These are phyloP conservation scores for Trichocladium uniseriatum DNA, from an alignment of 495 filamentous ascomycete species.

Conservation along the genomic window DNA sequence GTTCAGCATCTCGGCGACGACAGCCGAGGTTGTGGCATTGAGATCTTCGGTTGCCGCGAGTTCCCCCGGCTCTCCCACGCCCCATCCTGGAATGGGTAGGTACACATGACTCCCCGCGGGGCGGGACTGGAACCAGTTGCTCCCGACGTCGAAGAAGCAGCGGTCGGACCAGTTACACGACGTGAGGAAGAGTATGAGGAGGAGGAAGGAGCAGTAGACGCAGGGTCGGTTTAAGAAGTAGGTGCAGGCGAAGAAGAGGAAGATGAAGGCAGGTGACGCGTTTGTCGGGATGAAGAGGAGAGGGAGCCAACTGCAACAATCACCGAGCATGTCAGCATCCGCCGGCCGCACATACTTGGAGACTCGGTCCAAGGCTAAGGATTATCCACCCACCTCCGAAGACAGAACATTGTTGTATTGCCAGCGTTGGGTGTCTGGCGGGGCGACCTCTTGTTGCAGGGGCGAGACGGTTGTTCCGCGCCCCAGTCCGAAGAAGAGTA, in stretches of 20 bases:
- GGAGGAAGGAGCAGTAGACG: slow-evolving; percentile 82
- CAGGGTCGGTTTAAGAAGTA: slow-evolving; percentile 86
- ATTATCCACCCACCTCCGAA: slow-evolving; percentile 54
- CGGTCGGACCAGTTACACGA: slow-evolving; percentile 87
- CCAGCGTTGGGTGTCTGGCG: neutral
- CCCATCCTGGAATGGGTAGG: slow-evolving; percentile 17
- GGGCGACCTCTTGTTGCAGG: too few species aligned
- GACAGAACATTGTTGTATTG: slow-evolving; percentile 61
- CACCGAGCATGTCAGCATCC: slow-evolving; percentile 1
- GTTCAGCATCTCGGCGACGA: slow-evolving; percentile 54
- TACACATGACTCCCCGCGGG: slow-evolving; percentile 16
- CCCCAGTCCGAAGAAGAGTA: too few species aligned
- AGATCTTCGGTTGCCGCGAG: slow-evolving; percentile 25
- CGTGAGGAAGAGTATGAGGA: slow-evolving; percentile 78
- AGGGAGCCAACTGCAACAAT: slow-evolving; percentile 52
- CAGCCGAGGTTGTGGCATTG: slow-evolving; percentile 27
- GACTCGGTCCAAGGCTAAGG: neutral
- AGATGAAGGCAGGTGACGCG: slow-evolving; percentile 75
- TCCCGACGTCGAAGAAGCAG: slow-evolving; percentile 75
- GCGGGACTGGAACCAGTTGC: slow-evolving; percentile 75
- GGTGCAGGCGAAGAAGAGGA: slow-evolving; percentile 81
- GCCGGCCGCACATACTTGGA: neutral
- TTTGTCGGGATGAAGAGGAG: slow-evolving; percentile 69
- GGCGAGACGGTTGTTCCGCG: neutral
- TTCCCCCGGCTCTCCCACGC: slow-evolving; percentile 20